Conservation (phyloP, 2,329 filamentous ascomycete genomes). For the Aspergillus ruber region DNA sequence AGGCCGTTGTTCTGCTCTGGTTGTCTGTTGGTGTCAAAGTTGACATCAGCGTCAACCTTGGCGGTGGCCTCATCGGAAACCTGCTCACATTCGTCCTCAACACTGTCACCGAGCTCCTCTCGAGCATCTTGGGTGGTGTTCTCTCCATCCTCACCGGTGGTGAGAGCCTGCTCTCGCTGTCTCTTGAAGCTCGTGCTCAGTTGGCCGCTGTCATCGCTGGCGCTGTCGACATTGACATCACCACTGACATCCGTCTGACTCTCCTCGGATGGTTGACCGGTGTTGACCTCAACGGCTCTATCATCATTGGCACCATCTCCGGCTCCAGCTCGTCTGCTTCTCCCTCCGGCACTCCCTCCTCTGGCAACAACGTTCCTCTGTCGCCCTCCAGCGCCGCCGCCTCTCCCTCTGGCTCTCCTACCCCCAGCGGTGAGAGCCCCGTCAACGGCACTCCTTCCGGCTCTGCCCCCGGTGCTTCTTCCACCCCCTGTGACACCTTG, state of each 20-base stretch:
- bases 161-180: slow-evolving; percentile 26
- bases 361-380: not conserved
- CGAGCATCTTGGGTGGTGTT: slow-evolving; percentile 25
- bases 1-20: slow-evolving; percentile 32
- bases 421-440: slow-evolving; percentile 1
- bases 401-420: not conserved
- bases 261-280: slow-evolving; percentile 36
- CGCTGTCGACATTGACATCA: slow-evolving; percentile 42
- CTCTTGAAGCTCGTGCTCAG: slow-evolving; percentile 27
- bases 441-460: not conserved
- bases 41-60: slow-evolving; percentile 22
- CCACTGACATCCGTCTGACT: slow-evolving; percentile 48
- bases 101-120: slow-evolving; percentile 21
- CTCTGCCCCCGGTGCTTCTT: not conserved
- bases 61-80: slow-evolving; percentile 20
- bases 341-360: not conserved
- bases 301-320: slow-evolving; percentile 6
- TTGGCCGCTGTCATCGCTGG: slow-evolving; percentile 31
- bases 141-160: slow-evolving; percentile 26
- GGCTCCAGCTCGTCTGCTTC: slow-evolving; percentile 11
- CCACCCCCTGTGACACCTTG: slow-evolving; percentile 13
- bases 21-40: slow-evolving; percentile 24
- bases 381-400: not conserved
- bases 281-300: slow-evolving; percentile 20
- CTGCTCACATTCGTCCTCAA: slow-evolving; percentile 25